Evolutionary conservation across 768 basidiomycete species (phyloP).

Genomic region (Leccinum aurantiacum): DNA sequence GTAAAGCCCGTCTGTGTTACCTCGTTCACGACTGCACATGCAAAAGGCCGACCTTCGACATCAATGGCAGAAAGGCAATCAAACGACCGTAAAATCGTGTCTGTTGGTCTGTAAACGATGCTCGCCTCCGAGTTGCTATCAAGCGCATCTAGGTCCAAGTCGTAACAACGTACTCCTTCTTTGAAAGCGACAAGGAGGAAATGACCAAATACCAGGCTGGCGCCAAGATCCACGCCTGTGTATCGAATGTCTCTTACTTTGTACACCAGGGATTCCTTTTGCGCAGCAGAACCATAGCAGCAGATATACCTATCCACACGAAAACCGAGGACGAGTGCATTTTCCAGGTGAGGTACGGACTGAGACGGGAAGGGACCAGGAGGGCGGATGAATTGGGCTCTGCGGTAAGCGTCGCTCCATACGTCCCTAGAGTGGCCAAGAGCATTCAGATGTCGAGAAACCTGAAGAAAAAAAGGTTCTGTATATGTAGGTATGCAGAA

Average conservation of each 20-base stretch:
- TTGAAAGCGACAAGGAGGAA: constrained; percentile 16
- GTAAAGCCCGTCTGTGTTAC: neutral
- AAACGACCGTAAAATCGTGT: neutral
- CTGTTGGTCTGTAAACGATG: constrained; percentile 10
- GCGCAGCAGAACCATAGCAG: neutral
- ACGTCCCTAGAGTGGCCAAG: constrained; percentile 9
- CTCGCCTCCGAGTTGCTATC: constrained; percentile 1
- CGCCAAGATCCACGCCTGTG: neutral
- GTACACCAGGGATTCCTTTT: neutral
- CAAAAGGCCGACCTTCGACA: constrained; percentile 15
- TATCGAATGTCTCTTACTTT: constrained; percentile 9
- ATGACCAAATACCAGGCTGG: constrained; percentile 15
- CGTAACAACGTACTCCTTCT: constrained; percentile 18
- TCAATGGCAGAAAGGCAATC: constrained; percentile 13
- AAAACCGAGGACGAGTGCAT: constrained; percentile 10
- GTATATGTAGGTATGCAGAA: neutral
- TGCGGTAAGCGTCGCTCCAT: constrained; percentile 22
- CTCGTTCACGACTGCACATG: constrained; percentile 16
- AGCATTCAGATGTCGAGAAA: constrained; percentile 10
- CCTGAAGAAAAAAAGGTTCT: constrained; percentile 3
- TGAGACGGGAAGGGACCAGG: constrained; percentile 21
- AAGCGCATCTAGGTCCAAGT: constrained; percentile 2
- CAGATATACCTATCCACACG: constrained; percentile 11
- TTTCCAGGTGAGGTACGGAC: constrained; percentile 15
- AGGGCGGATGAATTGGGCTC: constrained; percentile 10